Conservation (phyloP, 805 yeast species). For the Peterozyma xylosa region DNA sequence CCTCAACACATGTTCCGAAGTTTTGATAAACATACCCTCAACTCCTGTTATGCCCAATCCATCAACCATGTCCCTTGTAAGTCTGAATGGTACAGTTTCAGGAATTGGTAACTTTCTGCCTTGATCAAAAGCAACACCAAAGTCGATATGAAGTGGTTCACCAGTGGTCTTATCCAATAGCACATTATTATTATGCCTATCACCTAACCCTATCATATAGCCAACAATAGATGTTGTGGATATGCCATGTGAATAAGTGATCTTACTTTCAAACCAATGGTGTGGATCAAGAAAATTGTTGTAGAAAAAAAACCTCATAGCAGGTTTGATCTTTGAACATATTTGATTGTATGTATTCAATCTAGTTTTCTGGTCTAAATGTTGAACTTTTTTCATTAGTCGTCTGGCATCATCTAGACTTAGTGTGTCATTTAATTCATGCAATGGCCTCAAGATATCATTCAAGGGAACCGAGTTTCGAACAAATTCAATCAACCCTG, state of each 20-base stretch:
- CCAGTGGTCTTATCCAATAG: constrained; percentile 76
- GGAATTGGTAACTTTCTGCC: constrained; percentile 82
- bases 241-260: constrained; percentile 64
- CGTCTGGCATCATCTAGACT: constrained; percentile 52
- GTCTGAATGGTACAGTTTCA: constrained; percentile 87
- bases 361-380: constrained; percentile 33
- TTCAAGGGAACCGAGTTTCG: constrained; percentile 63
- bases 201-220: constrained; percentile 85
- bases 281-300: constrained; percentile 59
- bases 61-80: constrained; percentile 86
- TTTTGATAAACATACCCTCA: constrained; percentile 65
- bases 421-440: constrained; percentile 39
- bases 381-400: constrained; percentile 53
- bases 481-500: constrained; percentile 90
- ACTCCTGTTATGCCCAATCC: constrained; percentile 88
- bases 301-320: constrained; percentile 62
- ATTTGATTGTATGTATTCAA: constrained; percentile 39
- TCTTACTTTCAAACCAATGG: constrained; percentile 64
- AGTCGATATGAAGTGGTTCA: constrained; percentile 91
- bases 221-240: constrained; percentile 88
- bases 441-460: constrained; percentile 62
- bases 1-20: constrained; percentile 66
- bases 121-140: constrained; percentile 95
- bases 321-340: constrained; percentile 50
- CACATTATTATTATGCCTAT: constrained; percentile 88